These are phyloP conservation scores for Cystobasidium tubakii DNA, from an alignment of 768 basidiomycete species.

Conservation along the genomic window DNA sequence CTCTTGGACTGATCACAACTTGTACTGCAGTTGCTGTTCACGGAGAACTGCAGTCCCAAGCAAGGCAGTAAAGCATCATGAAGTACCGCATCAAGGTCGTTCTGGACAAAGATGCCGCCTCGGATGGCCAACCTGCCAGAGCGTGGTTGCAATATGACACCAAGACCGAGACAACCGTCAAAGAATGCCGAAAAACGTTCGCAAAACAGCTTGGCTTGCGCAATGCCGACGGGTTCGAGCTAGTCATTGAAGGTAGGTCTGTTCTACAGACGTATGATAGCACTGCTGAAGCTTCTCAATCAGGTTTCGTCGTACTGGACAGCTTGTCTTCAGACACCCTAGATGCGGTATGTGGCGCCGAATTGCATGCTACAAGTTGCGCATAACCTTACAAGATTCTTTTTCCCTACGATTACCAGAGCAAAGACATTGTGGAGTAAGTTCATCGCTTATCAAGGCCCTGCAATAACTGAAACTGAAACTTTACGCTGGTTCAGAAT, in stretches of 20 bases:
- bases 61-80: not conserved
- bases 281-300: not conserved
- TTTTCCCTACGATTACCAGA: not conserved
- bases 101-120: not conserved
- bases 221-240: not conserved
- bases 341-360: slow-evolving; percentile 8
- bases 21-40: not conserved
- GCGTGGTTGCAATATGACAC: slow-evolving; percentile 28
- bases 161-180: not conserved
- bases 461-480: not conserved
- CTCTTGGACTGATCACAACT: not conserved
- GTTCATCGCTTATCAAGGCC: not conserved
- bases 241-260: slow-evolving; percentile 16
- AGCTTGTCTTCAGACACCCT: not conserved
- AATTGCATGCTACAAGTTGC: not conserved
- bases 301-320: slow-evolving; percentile 27
- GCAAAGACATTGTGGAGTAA: slow-evolving; percentile 4
- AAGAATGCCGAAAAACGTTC: slow-evolving; percentile 1
- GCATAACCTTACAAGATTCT: not conserved
- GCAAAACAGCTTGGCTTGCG: slow-evolving; percentile 21
- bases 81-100: slow-evolving; percentile 11
- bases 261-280: not conserved
- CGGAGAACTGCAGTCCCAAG: not conserved
- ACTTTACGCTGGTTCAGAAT: slow-evolving; percentile 1
- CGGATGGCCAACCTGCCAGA: slow-evolving; percentile 1